Base-by-base conservation (phyloP, 495 filamentous ascomycete genomes). In the Penicillium angulare region DNA sequence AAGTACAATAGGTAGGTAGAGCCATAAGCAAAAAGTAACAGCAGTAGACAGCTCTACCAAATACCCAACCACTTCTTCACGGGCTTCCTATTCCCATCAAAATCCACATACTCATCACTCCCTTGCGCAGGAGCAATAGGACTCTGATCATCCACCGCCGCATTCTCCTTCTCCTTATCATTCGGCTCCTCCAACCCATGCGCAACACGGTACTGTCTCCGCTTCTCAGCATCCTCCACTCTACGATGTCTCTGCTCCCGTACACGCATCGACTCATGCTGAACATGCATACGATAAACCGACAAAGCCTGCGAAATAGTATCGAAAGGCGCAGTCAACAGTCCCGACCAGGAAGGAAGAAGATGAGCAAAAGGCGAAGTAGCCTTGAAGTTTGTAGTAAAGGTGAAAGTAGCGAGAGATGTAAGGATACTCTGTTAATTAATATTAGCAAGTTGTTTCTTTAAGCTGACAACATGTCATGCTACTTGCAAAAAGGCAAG, bases 201-300 rank as follows among this genome's bases (percentile, higher is more conserved):
- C 44, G 88, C 89, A 72, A 86, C 80, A 40, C 88, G 83, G 67
- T 87, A 97, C 67, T 85, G 79, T 35, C 73, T 73, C 53, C 91
- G 75, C 81, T 95, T 93, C 64, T 81, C 73, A 29, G 88, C 85
- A 72, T 97, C 91, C 32, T 93, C 88, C 49, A 86, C 69, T 26
- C 81, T 79, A 51, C 75, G 74, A 47, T 78, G 72, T 32, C 90
- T 77, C 72, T 80, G 80, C 67, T 88, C 87, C 20, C 77, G 74
- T 29, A 84, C 83, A 50, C 81, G 64, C 53, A 78, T 77, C 3
- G 84, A 80, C 18, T 72, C 78, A 64, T 86, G 80, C 49, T 79
- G 77, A 54, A 84, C 77, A 59, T 89, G 80, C 78, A 95, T 74
- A 41, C 78, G 78, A 65, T 86, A 80, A 34, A 93, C 84, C 27